Evolutionary conservation across 2,329 filamentous ascomycete species (phyloP).

Genomic region (Cordyceps farinosa): DNA sequence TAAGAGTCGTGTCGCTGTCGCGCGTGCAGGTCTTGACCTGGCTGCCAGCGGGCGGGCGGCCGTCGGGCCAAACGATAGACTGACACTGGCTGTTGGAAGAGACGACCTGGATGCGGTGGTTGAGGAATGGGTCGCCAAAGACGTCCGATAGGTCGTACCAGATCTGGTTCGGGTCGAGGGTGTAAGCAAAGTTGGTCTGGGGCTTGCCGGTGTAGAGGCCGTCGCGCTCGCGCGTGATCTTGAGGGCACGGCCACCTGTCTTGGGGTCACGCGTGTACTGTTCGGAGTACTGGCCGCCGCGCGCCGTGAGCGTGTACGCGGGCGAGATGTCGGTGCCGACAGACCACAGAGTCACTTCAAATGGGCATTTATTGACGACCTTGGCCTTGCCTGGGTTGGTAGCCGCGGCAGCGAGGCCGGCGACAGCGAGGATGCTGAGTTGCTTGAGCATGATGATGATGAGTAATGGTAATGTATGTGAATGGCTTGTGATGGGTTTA

Average conservation of each 20-base stretch:
- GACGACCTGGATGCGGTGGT: constrained; percentile 30
- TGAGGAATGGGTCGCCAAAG: constrained; percentile 38
- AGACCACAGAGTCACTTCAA: constrained; percentile 37
- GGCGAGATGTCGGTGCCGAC: constrained; percentile 32
- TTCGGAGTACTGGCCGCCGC: constrained; percentile 30
- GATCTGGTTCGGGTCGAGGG: constrained; percentile 31
- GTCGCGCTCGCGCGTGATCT: constrained; percentile 33
- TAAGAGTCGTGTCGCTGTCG: constrained; percentile 32
- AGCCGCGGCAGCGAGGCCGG: background rate
- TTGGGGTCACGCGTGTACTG: constrained; percentile 32
- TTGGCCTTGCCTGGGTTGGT: constrained; percentile 24
- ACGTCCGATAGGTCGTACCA: constrained; percentile 41
- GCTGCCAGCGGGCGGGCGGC: constrained; percentile 34
- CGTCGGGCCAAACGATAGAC: constrained; percentile 34
- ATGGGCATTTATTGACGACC: constrained; percentile 36
- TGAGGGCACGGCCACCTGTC: constrained; percentile 38
- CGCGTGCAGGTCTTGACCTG: constrained; percentile 37
- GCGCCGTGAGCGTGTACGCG: constrained; percentile 26
- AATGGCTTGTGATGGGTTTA: background rate
- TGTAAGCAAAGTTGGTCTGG: constrained; percentile 40
- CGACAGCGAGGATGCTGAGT: background rate
- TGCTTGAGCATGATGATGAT: background rate
- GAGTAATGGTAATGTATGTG: background rate
- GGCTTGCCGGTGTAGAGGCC: constrained; percentile 39
- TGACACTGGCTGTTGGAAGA: constrained; percentile 32